Evolutionary conservation across 495 filamentous ascomycete genomes (phyloP), one percentile per base, ranked within the genome.

Genomic region (Penicillium subrubescens): DNA sequence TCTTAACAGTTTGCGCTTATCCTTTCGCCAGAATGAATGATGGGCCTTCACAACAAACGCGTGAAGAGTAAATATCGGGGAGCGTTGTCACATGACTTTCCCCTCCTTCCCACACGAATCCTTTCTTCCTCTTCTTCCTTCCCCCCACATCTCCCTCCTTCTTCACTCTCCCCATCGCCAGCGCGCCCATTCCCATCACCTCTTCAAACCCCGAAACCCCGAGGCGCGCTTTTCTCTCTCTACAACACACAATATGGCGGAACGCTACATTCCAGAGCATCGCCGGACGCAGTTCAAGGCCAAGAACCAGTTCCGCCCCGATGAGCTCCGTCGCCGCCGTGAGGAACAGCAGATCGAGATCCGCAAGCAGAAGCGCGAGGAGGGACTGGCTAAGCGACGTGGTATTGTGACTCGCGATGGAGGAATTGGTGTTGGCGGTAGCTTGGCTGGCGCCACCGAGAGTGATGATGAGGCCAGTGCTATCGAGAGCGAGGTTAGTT

Each of bases 321-420:
- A 99, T 78, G 96, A 99, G 82, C 89, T 99, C 56, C 92, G 96
- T 73, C 93, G 96, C 74, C 96, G 96, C 77, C 96, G 96, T 77
- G 96, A 99, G 75, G 96, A 99, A 78, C 92, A 96, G 78, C 94
- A 97, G 79, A 96, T 99, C 63, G 96, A 99, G 85, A 98, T 99
- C 73, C 87, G 96, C 65, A 97, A 96, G 84, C 90, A 92, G 67
- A 99, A 98, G 87, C 87, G 96, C 68, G 96, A 99, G 74, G 96
- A 99, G 82, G 97, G 97, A 80, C 79, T 99, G 75, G 96, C 96
- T 74, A 99, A 99, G 87, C 83, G 96, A 76, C 88, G 96, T 84
- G 96, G 96, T 76, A 97, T 99, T 67, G 85, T 87, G 67, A 88
- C 86, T 68, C 89, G 88, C 48, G 89, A 92, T 83, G 85, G 86